phyloP scores from a whole-genome alignment of 306 rosid species.

The Rosa persica region DNA sequence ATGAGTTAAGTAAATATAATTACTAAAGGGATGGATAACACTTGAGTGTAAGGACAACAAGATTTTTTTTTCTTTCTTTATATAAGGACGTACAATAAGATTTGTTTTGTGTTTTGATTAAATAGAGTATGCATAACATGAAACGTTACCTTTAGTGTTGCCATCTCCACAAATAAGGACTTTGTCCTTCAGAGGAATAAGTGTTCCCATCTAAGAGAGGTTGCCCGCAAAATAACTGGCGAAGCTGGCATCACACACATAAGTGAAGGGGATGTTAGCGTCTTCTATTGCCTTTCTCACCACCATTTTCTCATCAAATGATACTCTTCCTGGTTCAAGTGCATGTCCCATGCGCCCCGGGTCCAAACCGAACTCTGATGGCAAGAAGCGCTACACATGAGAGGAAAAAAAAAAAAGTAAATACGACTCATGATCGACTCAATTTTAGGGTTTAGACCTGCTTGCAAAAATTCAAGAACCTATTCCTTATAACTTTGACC shows the following conservation, averaged over 20 bases:
- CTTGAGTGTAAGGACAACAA: too few relatives aligned
- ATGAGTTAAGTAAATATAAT: too few relatives aligned
- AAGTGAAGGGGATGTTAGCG: constrained; percentile 76
- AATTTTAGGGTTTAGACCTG: background rate
- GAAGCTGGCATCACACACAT: constrained; percentile 68
- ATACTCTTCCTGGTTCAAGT: constrained; percentile 76
- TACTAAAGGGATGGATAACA: too few relatives aligned
- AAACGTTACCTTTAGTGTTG: constrained; percentile 61
- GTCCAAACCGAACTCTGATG: constrained; percentile 89
- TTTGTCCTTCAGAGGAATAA: constrained; percentile 62
- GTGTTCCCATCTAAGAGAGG: constrained; percentile 69
- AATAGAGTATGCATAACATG: background rate
- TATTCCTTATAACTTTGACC: background rate
- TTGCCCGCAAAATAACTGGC: constrained; percentile 73
- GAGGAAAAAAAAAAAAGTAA: background rate
- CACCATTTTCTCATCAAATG: constrained; percentile 77
- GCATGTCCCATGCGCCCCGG: constrained; percentile 79
- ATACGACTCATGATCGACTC: background rate
- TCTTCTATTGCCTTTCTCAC: constrained; percentile 77
- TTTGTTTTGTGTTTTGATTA: too few relatives aligned
- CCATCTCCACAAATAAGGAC: constrained; percentile 68
- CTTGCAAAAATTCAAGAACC: background rate
- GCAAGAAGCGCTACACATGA: constrained; percentile 63
- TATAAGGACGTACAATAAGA: too few relatives aligned
- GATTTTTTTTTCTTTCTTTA: too few relatives aligned